These are phyloP conservation scores for Dioscorea alata DNA, from an alignment of 106 monocot species.

Conservation along the genomic window DNA sequence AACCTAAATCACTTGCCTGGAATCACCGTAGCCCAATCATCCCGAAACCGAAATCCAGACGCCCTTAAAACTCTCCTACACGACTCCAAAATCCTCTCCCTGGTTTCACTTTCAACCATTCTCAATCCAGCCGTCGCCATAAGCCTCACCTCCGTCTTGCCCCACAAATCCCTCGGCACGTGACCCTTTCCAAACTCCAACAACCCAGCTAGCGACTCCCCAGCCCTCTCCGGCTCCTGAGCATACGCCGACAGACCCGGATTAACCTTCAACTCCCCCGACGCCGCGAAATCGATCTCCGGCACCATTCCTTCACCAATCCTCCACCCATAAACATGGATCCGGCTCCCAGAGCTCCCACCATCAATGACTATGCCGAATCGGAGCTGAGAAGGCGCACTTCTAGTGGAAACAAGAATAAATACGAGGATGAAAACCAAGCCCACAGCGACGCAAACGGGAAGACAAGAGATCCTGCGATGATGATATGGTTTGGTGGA, in stretches of 20 bases:
- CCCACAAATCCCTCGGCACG: slow-evolving; percentile 33
- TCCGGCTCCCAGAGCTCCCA: slow-evolving; percentile 86
- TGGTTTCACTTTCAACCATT: slow-evolving; percentile 36
- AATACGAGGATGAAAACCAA: slow-evolving; percentile 22
- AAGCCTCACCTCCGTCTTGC: slow-evolving; percentile 55
- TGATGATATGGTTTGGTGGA: neutral
- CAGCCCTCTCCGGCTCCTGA: slow-evolving; percentile 44
- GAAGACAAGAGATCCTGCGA: slow-evolving; percentile 9
- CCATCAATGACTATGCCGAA: slow-evolving; percentile 76
- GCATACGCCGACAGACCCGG: slow-evolving; percentile 80
- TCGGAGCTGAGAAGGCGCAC: neutral
- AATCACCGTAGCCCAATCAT: slow-evolving; percentile 88
- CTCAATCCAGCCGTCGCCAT: slow-evolving; percentile 97
- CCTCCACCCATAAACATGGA: slow-evolving; percentile 54
- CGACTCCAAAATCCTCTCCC: slow-evolving; percentile 57
- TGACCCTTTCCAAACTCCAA: slow-evolving; percentile 61
- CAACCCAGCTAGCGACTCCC: slow-evolving; percentile 53
- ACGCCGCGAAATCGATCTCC: slow-evolving; percentile 36
- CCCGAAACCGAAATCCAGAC: slow-evolving; percentile 64
- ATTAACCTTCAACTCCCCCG: slow-evolving; percentile 54
- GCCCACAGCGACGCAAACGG: slow-evolving; percentile 9
- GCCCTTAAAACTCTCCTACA: slow-evolving; percentile 57
- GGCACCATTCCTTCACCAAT: slow-evolving; percentile 6
- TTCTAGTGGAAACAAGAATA: neutral
- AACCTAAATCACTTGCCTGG: slow-evolving; percentile 34